Evolutionary conservation across 768 basidiomycete genomes (phyloP), one percentile per base, ranked within the genome.

Genomic region (Amanita pseudoporphyria): DNA sequence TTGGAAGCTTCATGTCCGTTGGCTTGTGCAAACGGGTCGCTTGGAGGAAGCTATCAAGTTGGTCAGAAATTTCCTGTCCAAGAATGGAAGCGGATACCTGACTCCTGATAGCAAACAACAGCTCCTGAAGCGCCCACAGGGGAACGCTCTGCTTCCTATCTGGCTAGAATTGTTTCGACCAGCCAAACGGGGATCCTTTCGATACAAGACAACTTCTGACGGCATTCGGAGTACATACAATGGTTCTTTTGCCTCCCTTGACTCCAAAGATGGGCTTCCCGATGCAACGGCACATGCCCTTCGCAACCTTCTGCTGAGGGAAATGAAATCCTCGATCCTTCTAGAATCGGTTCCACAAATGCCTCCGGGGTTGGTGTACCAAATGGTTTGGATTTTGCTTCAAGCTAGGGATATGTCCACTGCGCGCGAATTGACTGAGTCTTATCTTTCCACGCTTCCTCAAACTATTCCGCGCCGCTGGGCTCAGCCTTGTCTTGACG

Each of bases 81-180:
- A 61, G 22, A 47, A 53, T 14, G 47, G 14, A 42, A 35, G 32
- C 14, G 18, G 18, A 19, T 9, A 3, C 22, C 13, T 14, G 18
- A 40, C 18, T 12, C 5, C 32, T 21, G 28, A 13, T 22, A n/a
- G 6, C 16, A 18, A 41, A 13, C 32, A 28, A 28, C 35, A 36
- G 36, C 24, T 40, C 30, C 46, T 51, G 47, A 28, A 33, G 21
- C 32, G 38, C 22, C 54, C 37, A 12, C 41, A 53, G n/a, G 38
- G 37, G 13, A 49, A 57, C 12, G 63, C 72, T 28, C 76, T 73
- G 22, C 65, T 78, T 22, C 58, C 64, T 3, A 61, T 86, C 45
- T 85, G 81, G 83, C 51, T 78, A 38, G 82, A 86, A 53, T 76
- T 86, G 54, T 74, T 78, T 55, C 68, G 70, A 41, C 67, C 69